Percentiles rank a stretch among this genome's conserved stretches.
Conservation (phyloP, 495 filamentous ascomycete genomes). For the Aspergillus haitiensis region DNA sequence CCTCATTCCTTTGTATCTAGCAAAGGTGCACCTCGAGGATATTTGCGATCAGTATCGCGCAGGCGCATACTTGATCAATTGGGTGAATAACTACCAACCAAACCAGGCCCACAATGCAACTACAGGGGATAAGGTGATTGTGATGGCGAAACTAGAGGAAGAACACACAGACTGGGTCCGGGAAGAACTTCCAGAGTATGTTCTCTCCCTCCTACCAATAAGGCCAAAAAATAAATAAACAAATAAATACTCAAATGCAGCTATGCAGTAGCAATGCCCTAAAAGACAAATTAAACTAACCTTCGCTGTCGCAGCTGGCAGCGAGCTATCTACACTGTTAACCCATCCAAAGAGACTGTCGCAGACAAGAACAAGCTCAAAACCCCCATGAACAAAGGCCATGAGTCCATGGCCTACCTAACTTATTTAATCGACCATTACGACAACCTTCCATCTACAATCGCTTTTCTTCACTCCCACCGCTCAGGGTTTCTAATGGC, state of each 20-base stretch:
- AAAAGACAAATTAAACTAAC: neutral
- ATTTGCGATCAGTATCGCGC: constrained; percentile 48
- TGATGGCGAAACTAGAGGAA: constrained; percentile 57
- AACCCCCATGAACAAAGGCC: constrained; percentile 63
- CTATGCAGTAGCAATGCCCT: constrained; percentile 9
- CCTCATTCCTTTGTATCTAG: constrained; percentile 36
- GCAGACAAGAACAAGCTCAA: constrained; percentile 40
- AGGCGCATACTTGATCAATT: constrained; percentile 42
- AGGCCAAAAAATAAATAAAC: neutral
- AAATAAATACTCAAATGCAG: neutral
- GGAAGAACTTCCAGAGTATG: constrained; percentile 52
- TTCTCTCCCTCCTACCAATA: constrained; percentile 5
- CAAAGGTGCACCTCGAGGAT: constrained; percentile 42
- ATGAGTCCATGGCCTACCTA: constrained; percentile 74
- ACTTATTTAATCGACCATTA: constrained; percentile 74
- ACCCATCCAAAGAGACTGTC: constrained; percentile 55
- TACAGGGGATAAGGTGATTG: constrained; percentile 48
- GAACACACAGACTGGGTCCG: constrained; percentile 64
- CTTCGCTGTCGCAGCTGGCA: constrained; percentile 43
- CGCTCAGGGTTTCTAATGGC: constrained; percentile 48
- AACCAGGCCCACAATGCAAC: constrained; percentile 11
- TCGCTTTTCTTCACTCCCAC: constrained; percentile 69
- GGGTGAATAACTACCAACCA: constrained; percentile 28
- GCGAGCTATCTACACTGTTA: constrained; percentile 64
- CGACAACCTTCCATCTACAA: constrained; percentile 62